Percentiles rank a stretch among this genome's conserved stretches.
phyloP scores from a whole-genome alignment of 1,139 yeast genomes.

The Geotrichum australiense region DNA sequence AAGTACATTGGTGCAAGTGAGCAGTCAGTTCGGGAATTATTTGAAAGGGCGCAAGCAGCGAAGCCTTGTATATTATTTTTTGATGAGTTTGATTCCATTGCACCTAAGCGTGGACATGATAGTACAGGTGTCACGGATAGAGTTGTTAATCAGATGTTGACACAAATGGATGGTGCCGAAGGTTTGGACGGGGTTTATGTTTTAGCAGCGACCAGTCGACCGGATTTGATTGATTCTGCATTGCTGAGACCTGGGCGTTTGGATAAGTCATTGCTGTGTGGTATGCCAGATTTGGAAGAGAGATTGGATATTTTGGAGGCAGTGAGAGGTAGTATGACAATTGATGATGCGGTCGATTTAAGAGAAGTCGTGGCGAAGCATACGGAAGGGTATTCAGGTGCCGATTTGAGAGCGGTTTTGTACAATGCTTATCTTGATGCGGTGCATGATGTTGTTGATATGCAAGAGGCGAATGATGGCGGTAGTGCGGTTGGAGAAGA shows the following conservation, averaged over 20 bases:
- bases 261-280: conserved; percentile 87
- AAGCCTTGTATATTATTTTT: conserved; percentile 91
- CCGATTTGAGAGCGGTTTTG: conserved; percentile 88
- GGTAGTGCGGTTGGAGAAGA: conserved; percentile 19
- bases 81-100: conserved; percentile 95
- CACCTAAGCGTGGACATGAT: conserved; percentile 97
- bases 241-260: conserved; percentile 90
- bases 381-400: conserved; percentile 84
- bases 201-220: conserved; percentile 91
- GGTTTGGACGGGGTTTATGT: conserved; percentile 96
- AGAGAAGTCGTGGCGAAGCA: conserved; percentile 49
- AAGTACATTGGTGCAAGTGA: conserved; percentile 98
- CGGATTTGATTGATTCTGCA: conserved; percentile 93
- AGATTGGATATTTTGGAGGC: conserved; percentile 66
- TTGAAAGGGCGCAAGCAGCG: conserved; percentile 90
- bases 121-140: conserved; percentile 97
- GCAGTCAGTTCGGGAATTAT: conserved; percentile 85
- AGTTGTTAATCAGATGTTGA: conserved; percentile 92
- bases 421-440: conserved; percentile 90
- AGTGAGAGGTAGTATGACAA: conserved; percentile 40
- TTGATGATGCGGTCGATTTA: conserved; percentile 38
- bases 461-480: conserved; percentile 30
- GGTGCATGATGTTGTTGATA: conserved; percentile 67
- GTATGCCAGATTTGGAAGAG: conserved; percentile 68
- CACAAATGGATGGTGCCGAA: conserved; percentile 99